phyloP scores from a whole-genome alignment of 495 filamentous ascomycete species.

The Chaetomium fimeti region DNA sequence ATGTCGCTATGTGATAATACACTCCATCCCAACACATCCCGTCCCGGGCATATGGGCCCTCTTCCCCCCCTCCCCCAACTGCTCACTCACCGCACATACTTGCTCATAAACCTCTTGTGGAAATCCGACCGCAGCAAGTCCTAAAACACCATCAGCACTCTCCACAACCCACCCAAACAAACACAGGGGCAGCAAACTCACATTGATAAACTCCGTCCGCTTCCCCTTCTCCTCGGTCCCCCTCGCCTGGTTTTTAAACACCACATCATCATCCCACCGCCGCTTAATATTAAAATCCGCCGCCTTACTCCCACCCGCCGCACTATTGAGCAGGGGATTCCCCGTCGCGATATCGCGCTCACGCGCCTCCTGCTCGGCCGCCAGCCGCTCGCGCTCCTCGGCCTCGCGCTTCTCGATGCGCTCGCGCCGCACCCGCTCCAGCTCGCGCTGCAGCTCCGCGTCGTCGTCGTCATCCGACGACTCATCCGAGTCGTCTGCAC shows the following conservation, averaged over 20 bases:
- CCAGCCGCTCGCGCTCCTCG: slow-evolving; percentile 77
- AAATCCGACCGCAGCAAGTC: slow-evolving; percentile 94
- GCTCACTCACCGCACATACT: slow-evolving; percentile 51
- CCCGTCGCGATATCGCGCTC: slow-evolving; percentile 88
- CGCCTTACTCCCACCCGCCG: slow-evolving; percentile 18
- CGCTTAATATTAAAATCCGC: slow-evolving; percentile 71
- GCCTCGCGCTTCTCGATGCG: slow-evolving; percentile 78
- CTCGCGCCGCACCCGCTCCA: slow-evolving; percentile 93
- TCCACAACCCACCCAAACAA: slow-evolving; percentile 2
- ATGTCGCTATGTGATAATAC: not conserved
- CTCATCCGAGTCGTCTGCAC: slow-evolving; percentile 46
- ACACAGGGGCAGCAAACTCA: slow-evolving; percentile 40
- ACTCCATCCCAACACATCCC: not conserved
- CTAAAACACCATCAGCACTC: slow-evolving; percentile 40
- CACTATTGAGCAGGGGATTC: slow-evolving; percentile 80
- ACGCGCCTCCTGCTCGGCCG: slow-evolving; percentile 73
- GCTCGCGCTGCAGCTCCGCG: slow-evolving; percentile 82
- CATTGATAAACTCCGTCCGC: slow-evolving; percentile 95
- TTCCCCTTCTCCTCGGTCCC: slow-evolving; percentile 88
- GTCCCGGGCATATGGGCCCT: slow-evolving; percentile 2
- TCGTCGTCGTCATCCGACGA: slow-evolving; percentile 80
- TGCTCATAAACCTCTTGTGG: slow-evolving; percentile 95
- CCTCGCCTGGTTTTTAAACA: slow-evolving; percentile 97
- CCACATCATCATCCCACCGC: slow-evolving; percentile 98
- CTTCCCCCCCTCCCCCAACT: slow-evolving; percentile 7